These are phyloP conservation scores for Yarrowia alimentaria DNA, from an alignment of 805 yeast species.

Conservation along the genomic window DNA sequence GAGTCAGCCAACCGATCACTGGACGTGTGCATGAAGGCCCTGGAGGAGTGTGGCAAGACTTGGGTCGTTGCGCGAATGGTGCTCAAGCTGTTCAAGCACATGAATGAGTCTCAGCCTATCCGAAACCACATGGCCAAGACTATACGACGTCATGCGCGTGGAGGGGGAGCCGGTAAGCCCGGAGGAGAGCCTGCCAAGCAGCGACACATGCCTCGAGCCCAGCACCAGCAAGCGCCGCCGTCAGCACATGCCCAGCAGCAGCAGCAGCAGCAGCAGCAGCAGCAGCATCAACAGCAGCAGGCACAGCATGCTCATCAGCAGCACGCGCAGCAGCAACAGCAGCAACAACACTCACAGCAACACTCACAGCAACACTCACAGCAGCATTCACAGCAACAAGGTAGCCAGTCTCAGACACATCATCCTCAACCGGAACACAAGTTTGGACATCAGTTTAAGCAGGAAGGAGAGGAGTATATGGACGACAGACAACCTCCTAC, in stretches of 20 bases:
- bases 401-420: neutral
- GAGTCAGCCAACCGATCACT: slow-evolving; percentile 43
- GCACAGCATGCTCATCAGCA: slow-evolving; percentile 11
- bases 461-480: slow-evolving; percentile 2
- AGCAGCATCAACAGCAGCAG: neutral
- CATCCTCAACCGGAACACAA: slow-evolving; percentile 11
- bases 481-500: slow-evolving; percentile 9
- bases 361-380: neutral
- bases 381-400: neutral
- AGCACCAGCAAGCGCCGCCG: neutral
- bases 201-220: slow-evolving; percentile 3
- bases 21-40: slow-evolving; percentile 40
- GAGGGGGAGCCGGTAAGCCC: neutral
- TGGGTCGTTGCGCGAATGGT: slow-evolving; percentile 56
- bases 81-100: slow-evolving; percentile 49
- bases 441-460: slow-evolving; percentile 1
- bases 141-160: neutral
- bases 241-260: slow-evolving; percentile 5
- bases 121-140: slow-evolving; percentile 27
- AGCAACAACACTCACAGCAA: neutral
- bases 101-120: slow-evolving; percentile 34
- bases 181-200: slow-evolving; percentile 4
- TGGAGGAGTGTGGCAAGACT: slow-evolving; percentile 48
- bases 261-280: neutral
- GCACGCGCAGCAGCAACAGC: slow-evolving; percentile 4